Conservation (phyloP, 768 basidiomycete species). For the Cyclocybe aegerita region DNA sequence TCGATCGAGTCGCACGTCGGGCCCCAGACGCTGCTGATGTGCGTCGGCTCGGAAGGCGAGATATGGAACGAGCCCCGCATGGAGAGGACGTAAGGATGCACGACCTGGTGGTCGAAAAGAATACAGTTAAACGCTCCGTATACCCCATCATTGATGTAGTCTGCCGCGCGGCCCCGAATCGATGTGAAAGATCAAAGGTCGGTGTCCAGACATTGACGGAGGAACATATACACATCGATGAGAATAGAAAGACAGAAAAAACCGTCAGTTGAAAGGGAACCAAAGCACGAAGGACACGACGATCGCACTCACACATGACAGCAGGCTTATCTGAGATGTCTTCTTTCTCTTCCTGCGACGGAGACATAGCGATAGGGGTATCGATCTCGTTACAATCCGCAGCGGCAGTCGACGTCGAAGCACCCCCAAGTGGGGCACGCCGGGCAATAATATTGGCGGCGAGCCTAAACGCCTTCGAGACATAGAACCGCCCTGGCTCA, state of each 20-base stretch:
- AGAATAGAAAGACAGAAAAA: neutral
- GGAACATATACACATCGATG: slow-evolving; percentile 1
- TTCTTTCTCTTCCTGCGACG: slow-evolving; percentile 9
- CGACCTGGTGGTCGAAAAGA: slow-evolving; percentile 89
- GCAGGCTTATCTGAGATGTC: slow-evolving; percentile 34
- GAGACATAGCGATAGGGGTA: slow-evolving; percentile 1
- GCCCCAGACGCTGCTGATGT: slow-evolving; percentile 86
- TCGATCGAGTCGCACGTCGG: slow-evolving; percentile 99
- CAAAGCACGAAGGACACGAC: slow-evolving; percentile 20
- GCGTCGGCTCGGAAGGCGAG: slow-evolving; percentile 35
- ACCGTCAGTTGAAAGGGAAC: slow-evolving; percentile 49
- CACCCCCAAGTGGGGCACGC: slow-evolving; percentile 53
- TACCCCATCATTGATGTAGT: slow-evolving; percentile 99
- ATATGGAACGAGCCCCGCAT: slow-evolving; percentile 43
- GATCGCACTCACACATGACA: slow-evolving; percentile 81
- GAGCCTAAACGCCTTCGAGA: slow-evolving; percentile 88
- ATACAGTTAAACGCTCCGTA: slow-evolving; percentile 98
- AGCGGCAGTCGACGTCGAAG: slow-evolving; percentile 20
- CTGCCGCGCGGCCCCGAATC: slow-evolving; percentile 35
- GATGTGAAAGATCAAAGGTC: too few species aligned
- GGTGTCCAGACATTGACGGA: slow-evolving; percentile 10
- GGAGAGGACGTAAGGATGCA: slow-evolving; percentile 76
- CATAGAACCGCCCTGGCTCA: slow-evolving; percentile 95
- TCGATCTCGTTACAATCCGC: slow-evolving; percentile 20
- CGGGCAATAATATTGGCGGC: slow-evolving; percentile 94